Conservation (phyloP, 371 early-diverging fungal genomes). For the Actinomucor elegans region DNA sequence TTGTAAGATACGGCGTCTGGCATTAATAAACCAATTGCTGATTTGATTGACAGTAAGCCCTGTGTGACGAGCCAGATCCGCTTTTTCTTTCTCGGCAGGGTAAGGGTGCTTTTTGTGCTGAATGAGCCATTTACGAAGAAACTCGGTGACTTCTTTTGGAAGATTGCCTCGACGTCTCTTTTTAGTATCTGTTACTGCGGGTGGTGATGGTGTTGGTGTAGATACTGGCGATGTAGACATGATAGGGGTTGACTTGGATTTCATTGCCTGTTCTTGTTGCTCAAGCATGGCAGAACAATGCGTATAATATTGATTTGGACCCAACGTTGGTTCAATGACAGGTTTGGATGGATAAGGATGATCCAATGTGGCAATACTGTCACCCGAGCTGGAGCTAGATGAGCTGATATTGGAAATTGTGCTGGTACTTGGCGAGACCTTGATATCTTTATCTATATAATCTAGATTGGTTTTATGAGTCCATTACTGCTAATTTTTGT, state of each 20-base stretch:
- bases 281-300: no score
- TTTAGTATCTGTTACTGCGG: constrained; percentile 5
- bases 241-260: not conserved
- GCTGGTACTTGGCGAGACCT: constrained; percentile 29
- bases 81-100: constrained; percentile 81
- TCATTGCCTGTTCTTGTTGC: no score
- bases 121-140: constrained; percentile 74
- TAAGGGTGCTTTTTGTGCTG: constrained; percentile 82
- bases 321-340: not conserved
- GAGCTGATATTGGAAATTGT: constrained; percentile 23
- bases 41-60: constrained; percentile 77
- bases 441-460: constrained; percentile 15
- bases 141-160: constrained; percentile 64
- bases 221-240: not conserved
- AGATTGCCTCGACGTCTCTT: constrained; percentile 62
- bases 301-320: not conserved
- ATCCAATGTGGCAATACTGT: constrained; percentile 24
- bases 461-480: not conserved
- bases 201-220: not conserved
- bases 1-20: constrained; percentile 70
- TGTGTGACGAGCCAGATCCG: constrained; percentile 61
- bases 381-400: constrained; percentile 27
- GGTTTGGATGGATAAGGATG: not conserved
- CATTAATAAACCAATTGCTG: constrained; percentile 93
- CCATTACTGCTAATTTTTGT: not conserved